phyloP scores from a whole-genome alignment of 148 eudicot genomes.

The Rhododendron ferrugineum region DNA sequence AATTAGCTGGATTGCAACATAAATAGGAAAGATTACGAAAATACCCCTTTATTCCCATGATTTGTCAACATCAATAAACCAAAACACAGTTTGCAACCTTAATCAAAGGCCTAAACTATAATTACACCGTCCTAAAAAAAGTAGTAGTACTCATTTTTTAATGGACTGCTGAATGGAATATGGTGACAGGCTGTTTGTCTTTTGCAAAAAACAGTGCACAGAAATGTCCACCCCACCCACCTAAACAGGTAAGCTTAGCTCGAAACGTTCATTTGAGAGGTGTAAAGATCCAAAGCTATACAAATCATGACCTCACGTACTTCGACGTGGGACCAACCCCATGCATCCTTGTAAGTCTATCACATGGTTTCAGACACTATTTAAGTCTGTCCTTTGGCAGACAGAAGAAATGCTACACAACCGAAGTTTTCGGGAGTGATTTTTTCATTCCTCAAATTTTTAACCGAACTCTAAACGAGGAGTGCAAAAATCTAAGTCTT shows the following conservation, averaged over 20 bases:
- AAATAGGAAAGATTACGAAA: neutral
- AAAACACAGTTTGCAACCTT: neutral
- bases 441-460: too few species aligned
- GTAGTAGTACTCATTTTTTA: neutral
- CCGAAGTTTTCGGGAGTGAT: neutral
- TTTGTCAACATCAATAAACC: neutral
- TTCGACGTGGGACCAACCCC: slow-evolving; percentile 2
- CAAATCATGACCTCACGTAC: neutral
- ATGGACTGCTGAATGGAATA: neutral
- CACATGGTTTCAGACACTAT: slow-evolving; percentile 2
- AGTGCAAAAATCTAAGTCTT: too few species aligned
- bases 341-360: neutral
- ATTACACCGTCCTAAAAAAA: neutral
- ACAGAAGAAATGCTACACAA: neutral
- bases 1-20: neutral
- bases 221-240: neutral
- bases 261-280: neutral
- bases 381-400: neutral
- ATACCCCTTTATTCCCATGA: neutral
- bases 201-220: neutral
- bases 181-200: slow-evolving; percentile 2
- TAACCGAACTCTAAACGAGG: too few species aligned
- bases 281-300: neutral
- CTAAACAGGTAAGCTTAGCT: neutral
- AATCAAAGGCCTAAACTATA: neutral